Conservation (phyloP, 306 rosid species). For the Vigna trinervia region DNA sequence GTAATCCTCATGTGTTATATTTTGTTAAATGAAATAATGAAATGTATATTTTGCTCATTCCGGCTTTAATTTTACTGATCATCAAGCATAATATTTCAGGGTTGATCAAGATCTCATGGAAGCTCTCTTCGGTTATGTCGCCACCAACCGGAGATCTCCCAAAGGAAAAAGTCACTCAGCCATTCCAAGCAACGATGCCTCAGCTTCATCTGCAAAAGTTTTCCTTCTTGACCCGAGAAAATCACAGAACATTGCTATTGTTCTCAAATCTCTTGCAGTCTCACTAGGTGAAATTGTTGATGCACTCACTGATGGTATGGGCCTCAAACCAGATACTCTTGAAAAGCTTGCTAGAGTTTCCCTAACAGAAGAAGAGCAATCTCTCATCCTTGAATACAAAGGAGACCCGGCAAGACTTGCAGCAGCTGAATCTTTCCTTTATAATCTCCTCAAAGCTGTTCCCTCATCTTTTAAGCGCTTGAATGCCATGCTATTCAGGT, state of each 20-base stretch:
- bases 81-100: conserved; percentile 49
- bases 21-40: background rate
- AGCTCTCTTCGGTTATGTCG: conserved; percentile 86
- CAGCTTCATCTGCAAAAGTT: conserved; percentile 35
- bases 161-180: conserved; percentile 36
- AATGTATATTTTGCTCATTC: background rate
- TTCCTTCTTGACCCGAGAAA: conserved; percentile 68
- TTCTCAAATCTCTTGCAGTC: conserved; percentile 62
- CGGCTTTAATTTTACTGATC: background rate
- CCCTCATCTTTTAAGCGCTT: conserved; percentile 77
- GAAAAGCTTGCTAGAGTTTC: conserved; percentile 75
- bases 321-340: conserved; percentile 62
- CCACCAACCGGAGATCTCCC: conserved; percentile 67
- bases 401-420: conserved; percentile 73
- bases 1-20: conserved; percentile 49
- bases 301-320: conserved; percentile 70
- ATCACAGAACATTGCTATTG: conserved; percentile 82
- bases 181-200: conserved; percentile 24
- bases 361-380: conserved; percentile 67
- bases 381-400: conserved; percentile 55
- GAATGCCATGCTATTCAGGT: conserved; percentile 74
- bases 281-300: conserved; percentile 61
- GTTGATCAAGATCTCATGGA: conserved; percentile 86
- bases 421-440: conserved; percentile 72
- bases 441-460: conserved; percentile 61